Base-by-base conservation (phyloP, 1,284 basidiomycete species). In the Cutaneotrichosporon sp. region DNA sequence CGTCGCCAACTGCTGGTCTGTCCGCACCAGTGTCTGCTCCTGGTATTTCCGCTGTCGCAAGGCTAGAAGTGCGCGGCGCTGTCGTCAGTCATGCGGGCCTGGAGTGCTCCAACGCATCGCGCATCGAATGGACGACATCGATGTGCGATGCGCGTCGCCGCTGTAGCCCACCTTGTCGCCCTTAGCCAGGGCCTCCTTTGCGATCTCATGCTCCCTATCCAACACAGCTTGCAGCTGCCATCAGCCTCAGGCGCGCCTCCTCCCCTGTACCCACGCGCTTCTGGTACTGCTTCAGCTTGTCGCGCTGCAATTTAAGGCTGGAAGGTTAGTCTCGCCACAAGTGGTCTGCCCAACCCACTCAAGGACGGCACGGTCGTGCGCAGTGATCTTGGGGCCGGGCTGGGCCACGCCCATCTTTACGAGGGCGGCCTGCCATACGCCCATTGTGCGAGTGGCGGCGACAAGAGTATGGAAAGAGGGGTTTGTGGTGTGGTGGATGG, bases 221-320 rank as follows among this genome's bases (percentile, higher is more conserved):
- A 96, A 80, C 7, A 97, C 79, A 20, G 79, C 78, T 79, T 97
- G 88, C 57, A 97, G 86, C 94, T 97, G 17, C 7, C 7, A 46
- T 48, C 30, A 58, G 53, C 26, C 18, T 17, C 7, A n/a, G 12
- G 7, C n/a, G 14, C n/a, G 4, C 4, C 9, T 5, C 26, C 26
- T 15, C 7, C 10, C 20, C 26, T n/a, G 4, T 15, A n/a, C 38
- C 18, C 58, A 90, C 94, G 81, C 87, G 86, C 77, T 86, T 90
- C 81, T 94, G 92, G 68, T 97, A 98, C 72, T 93, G 90, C 71
- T 83, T 87, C 58, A 98, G 79, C 72, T 93, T 94, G 75, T 98
- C 96, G 41, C 96, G 81, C 74, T 98, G 94, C 46, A 96, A 76
- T 76, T 98, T 98, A 61, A 98, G 81, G 69, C 91, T 87, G 67